Percentiles rank a stretch among this genome's conserved stretches.
phyloP scores from a whole-genome alignment of 192 early-diverging fungal genomes.

The Coemansia asiatica region DNA sequence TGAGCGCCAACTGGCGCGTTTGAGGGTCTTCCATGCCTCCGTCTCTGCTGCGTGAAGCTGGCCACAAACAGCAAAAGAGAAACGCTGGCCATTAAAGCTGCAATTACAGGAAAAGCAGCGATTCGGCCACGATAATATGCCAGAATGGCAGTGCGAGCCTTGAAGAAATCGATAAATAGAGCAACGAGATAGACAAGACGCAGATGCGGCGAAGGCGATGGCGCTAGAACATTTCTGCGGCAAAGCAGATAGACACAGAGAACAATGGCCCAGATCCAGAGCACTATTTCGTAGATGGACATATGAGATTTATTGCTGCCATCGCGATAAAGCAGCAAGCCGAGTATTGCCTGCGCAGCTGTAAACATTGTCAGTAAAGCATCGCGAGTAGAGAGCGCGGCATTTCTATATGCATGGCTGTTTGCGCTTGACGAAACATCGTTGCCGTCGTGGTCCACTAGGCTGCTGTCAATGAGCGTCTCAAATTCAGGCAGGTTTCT shows the following conservation, averaged over 20 bases:
- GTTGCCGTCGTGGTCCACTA: background rate
- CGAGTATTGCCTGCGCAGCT: slow-evolving; percentile 17
- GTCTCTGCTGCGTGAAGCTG: slow-evolving; percentile 49
- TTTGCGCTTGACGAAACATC: background rate
- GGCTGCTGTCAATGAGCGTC: background rate
- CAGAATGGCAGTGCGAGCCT: slow-evolving; percentile 36
- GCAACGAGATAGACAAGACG: slow-evolving; percentile 39
- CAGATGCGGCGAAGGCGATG: slow-evolving; percentile 52
- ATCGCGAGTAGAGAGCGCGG: slow-evolving; percentile 34
- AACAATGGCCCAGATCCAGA: slow-evolving; percentile 42
- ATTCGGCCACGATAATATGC: slow-evolving; percentile 25
- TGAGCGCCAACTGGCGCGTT: slow-evolving; percentile 19
- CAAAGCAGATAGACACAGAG: slow-evolving; percentile 37
- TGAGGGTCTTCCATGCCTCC: slow-evolving; percentile 39
- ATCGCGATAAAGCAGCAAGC: slow-evolving; percentile 10
- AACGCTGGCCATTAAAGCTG: slow-evolving; percentile 24
- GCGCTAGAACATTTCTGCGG: slow-evolving; percentile 15
- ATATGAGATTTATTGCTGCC: background rate
- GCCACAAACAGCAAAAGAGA: slow-evolving; percentile 24
- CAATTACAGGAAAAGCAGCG: slow-evolving; percentile 8
- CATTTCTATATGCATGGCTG: background rate
- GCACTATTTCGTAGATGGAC: slow-evolving; percentile 12
- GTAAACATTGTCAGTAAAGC: slow-evolving; percentile 21
- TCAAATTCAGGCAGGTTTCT: background rate
- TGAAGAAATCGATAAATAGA: slow-evolving; percentile 23